phyloP scores from a whole-genome alignment of 805 yeast species.

The Yarrowia divulgata region DNA sequence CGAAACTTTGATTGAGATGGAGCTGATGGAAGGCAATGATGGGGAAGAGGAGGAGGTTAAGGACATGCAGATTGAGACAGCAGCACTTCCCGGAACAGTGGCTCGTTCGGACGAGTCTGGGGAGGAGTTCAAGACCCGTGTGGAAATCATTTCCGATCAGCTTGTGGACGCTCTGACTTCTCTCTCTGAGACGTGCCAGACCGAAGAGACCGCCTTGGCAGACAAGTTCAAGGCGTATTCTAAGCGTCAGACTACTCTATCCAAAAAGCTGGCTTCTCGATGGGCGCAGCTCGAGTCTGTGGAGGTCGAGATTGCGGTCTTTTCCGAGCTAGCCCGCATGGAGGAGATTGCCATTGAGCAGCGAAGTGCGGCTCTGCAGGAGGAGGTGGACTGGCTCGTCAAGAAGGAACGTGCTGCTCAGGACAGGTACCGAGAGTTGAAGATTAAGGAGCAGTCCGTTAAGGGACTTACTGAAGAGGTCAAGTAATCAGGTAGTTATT shows the following conservation, averaged over 20 bases:
- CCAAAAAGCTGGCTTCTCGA: constrained; percentile 43
- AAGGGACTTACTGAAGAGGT: background rate
- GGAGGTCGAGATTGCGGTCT: constrained; percentile 41
- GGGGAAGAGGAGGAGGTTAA: background rate
- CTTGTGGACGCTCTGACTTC: constrained; percentile 34
- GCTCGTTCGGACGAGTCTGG: background rate
- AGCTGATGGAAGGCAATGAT: constrained; percentile 43
- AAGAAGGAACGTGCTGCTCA: constrained; percentile 46
- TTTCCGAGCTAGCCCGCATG: constrained; percentile 41
- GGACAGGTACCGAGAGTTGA: constrained; percentile 43
- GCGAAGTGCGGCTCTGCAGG: constrained; percentile 44
- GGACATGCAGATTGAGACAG: background rate
- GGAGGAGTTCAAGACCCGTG: constrained; percentile 15
- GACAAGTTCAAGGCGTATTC: constrained; percentile 51
- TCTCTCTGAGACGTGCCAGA: constrained; percentile 46
- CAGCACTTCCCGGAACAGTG: background rate
- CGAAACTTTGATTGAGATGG: constrained; percentile 43
- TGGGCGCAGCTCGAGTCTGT: constrained; percentile 40
- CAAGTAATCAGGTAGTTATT: background rate
- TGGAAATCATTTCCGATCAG: constrained; percentile 41
- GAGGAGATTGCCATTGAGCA: constrained; percentile 44
- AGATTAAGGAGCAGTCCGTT: background rate
- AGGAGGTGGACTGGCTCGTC: constrained; percentile 44
- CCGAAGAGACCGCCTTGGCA: constrained; percentile 49
- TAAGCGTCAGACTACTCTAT: constrained; percentile 47